Conservation (phyloP, 441 rosid species). For the Gossypium trilobum region DNA sequence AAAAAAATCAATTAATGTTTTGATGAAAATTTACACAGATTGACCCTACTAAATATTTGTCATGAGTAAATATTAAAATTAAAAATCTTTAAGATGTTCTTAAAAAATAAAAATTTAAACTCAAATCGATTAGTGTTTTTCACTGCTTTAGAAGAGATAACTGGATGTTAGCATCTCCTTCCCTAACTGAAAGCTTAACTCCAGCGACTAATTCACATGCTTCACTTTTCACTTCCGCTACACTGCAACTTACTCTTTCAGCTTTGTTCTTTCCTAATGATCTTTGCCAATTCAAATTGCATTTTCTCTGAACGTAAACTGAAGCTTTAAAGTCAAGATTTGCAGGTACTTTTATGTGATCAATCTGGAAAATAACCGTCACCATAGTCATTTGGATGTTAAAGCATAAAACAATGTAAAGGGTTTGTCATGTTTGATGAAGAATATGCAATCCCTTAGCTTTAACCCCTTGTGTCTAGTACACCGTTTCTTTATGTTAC, state of each 20-base stretch:
- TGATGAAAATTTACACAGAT: no score
- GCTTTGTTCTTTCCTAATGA: constrained; percentile 4
- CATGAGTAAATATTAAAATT: no score
- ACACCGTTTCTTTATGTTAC: background rate
- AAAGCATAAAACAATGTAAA: no score
- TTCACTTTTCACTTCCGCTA: constrained; percentile 45
- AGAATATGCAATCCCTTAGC: background rate
- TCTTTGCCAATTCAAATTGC: constrained; percentile 22
- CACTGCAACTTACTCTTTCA: constrained; percentile 23
- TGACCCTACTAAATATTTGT: no score
- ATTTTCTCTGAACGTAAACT: constrained; percentile 44
- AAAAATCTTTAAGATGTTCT: no score
- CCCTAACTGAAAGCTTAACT: constrained; percentile 49
- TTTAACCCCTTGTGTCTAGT: background rate
- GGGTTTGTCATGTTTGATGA: background rate
- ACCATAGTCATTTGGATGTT: background rate
- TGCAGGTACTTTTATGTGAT: background rate
- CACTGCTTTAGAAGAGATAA: background rate
- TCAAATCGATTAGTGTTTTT: background rate
- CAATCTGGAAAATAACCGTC: background rate
- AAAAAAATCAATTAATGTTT: no score
- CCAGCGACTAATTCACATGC: constrained; percentile 68
- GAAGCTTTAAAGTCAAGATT: constrained; percentile 39
- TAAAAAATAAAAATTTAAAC: no score
- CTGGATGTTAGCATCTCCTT: background rate